Evolutionary conservation across 2,329 filamentous ascomycete species (phyloP).

Genomic region (Plenodomus lindquistii): DNA sequence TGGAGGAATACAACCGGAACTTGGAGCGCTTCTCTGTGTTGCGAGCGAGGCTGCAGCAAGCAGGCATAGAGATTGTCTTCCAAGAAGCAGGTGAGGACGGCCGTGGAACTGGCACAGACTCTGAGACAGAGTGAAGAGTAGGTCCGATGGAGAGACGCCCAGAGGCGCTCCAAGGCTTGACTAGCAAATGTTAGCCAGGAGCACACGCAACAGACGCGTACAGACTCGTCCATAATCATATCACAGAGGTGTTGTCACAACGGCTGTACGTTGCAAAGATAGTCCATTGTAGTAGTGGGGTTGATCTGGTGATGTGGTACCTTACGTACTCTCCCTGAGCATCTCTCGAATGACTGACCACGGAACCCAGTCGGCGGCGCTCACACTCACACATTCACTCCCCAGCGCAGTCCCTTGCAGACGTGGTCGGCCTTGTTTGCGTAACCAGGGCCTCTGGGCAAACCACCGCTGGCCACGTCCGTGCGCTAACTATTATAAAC

Average conservation of each 20-base stretch:
- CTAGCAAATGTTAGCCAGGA: neutral
- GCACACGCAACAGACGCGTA: neutral
- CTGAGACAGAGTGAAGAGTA: neutral
- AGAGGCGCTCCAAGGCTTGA: neutral
- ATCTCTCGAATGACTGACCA: neutral
- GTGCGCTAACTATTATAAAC: slow-evolving; percentile 6
- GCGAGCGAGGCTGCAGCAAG: slow-evolving; percentile 21
- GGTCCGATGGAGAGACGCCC: neutral
- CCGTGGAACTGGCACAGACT: slow-evolving; percentile 10
- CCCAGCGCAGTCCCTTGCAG: neutral
- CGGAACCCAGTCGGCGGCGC: neutral
- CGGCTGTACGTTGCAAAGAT: neutral
- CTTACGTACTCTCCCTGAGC: neutral
- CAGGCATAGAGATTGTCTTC: slow-evolving; percentile 33
- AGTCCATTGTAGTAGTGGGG: neutral
- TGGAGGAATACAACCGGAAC: slow-evolving; percentile 34
- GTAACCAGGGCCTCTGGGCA: slow-evolving; percentile 2
- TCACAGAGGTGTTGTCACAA: neutral
- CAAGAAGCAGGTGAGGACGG: slow-evolving; percentile 10
- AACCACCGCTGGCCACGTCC: slow-evolving; percentile 19
- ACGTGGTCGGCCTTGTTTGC: too few relatives aligned
- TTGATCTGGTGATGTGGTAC: neutral
- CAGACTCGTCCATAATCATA: neutral
- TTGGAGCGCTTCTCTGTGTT: slow-evolving; percentile 27
- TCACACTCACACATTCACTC: neutral